Conservation (phyloP, 352 stramenopile genomes). For the Phytophthora chlamydospora region DNA sequence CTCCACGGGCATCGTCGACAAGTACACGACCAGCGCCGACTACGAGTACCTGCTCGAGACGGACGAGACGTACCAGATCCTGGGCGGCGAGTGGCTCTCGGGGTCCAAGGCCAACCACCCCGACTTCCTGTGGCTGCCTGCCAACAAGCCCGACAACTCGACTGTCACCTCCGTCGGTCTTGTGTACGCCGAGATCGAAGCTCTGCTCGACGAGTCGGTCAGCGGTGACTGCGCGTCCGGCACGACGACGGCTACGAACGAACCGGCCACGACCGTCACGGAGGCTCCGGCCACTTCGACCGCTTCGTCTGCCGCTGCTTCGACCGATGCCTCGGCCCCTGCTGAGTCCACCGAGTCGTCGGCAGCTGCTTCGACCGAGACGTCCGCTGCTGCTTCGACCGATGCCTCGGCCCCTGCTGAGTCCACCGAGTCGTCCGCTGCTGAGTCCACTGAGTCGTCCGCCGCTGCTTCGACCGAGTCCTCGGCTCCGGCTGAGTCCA, state of each 20-base stretch:
- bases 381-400: conserved; percentile 1
- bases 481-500: neutral
- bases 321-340: conserved; percentile 1
- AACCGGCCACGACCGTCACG: neutral
- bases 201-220: conserved; percentile 46
- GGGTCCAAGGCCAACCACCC: conserved; percentile 60
- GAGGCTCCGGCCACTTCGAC: conserved; percentile 1
- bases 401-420: neutral
- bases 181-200: conserved; percentile 54
- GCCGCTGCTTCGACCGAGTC: neutral
- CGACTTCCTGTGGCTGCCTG: conserved; percentile 78
- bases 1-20: conserved; percentile 47
- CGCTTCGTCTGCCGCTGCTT: neutral
- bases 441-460: neutral
- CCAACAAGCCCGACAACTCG: conserved; percentile 41
- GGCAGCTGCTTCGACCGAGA: neutral
- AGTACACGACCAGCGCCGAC: conserved; percentile 56
- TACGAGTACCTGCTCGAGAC: conserved; percentile 80
- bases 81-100: conserved; percentile 73
- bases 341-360: conserved; percentile 16
- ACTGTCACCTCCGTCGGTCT: conserved; percentile 51
- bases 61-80: conserved; percentile 63
- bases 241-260: neutral
- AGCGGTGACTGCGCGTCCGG: conserved; percentile 21
- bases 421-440: conserved; percentile 4